Evolutionary conservation across 2,329 filamentous ascomycete species (phyloP).

Genomic region (Nannizzia gypsea): DNA sequence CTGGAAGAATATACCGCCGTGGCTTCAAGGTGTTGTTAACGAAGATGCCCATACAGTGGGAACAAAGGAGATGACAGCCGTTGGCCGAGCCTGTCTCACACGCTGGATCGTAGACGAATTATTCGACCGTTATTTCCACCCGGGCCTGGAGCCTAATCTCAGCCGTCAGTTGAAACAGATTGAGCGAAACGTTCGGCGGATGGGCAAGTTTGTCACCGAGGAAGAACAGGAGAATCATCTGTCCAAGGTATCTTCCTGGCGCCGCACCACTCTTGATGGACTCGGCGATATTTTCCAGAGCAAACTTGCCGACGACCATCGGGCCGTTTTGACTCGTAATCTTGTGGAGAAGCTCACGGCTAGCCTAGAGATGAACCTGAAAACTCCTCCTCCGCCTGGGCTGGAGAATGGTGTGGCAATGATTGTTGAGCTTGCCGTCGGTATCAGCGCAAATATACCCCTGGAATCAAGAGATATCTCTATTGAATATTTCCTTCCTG

Average conservation of each 20-base stretch:
- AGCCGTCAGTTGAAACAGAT: slow-evolving; percentile 73
- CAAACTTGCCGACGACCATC: slow-evolving; percentile 53
- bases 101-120: slow-evolving; percentile 85
- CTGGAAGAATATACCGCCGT: slow-evolving; percentile 70
- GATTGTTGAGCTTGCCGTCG: slow-evolving; percentile 84
- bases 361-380: slow-evolving; percentile 60
- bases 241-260: slow-evolving; percentile 81
- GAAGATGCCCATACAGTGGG: slow-evolving; percentile 73
- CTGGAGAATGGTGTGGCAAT: slow-evolving; percentile 81
- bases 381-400: slow-evolving; percentile 63
- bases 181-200: slow-evolving; percentile 73
- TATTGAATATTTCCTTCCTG: slow-evolving; percentile 74
- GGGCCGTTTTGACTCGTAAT: slow-evolving; percentile 55
- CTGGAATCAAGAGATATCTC: slow-evolving; percentile 83
- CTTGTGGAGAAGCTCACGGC: slow-evolving; percentile 57
- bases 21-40: slow-evolving; percentile 71
- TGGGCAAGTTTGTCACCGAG: slow-evolving; percentile 59
- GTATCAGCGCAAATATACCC: slow-evolving; percentile 74
- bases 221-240: slow-evolving; percentile 85
- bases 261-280: slow-evolving; percentile 87
- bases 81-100: slow-evolving; percentile 78
- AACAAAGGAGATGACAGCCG: slow-evolving; percentile 95
- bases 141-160: slow-evolving; percentile 63
- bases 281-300: slow-evolving; percentile 59
- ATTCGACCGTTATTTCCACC: slow-evolving; percentile 87